phyloP scores from a whole-genome alignment of 1,284 basidiomycete genomes.

The Cryptococcus wingfieldii region DNA sequence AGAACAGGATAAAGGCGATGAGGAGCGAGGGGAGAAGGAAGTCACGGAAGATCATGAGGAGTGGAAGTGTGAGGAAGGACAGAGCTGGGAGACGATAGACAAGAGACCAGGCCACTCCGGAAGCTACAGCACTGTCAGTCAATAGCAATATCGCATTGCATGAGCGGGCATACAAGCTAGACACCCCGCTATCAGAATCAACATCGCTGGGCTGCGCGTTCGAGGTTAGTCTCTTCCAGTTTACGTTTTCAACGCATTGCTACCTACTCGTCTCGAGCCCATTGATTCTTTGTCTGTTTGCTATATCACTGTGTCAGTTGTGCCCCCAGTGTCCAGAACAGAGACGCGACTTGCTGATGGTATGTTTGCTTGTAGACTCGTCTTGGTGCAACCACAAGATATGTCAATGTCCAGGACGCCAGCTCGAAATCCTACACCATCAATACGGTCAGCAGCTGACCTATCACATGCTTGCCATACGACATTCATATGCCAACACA shows the following conservation, averaged over 20 bases:
- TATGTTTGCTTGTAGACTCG: conserved; percentile 64
- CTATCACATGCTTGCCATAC: not conserved
- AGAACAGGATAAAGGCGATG: conserved; percentile 75
- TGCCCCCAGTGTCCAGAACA: not conserved
- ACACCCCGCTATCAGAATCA: conserved; percentile 74
- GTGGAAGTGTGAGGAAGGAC: conserved; percentile 60
- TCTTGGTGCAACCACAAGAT: conserved; percentile 81
- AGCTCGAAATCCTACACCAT: conserved; percentile 78
- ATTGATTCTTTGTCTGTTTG: conserved; percentile 94
- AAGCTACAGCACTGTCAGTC: conserved; percentile 52
- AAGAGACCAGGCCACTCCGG: conserved; percentile 77
- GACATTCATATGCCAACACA: not conserved
- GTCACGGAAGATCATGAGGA: conserved; percentile 81
- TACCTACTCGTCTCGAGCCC: conserved; percentile 78
- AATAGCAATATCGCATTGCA: not conserved
- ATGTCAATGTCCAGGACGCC: conserved; percentile 88
- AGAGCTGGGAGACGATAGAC: conserved; percentile 65
- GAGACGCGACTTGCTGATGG: conserved; percentile 36
- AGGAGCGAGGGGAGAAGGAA: conserved; percentile 71
- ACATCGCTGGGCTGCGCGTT: conserved; percentile 64
- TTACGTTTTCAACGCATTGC: not conserved
- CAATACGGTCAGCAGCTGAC: conserved; percentile 1
- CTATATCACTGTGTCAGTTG: conserved; percentile 8
- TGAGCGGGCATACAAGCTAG: conserved; percentile 59
- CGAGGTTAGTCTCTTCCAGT: not conserved